phyloP scores from a whole-genome alignment of 1,284 basidiomycete genomes.

The Mycosarcoma maydis region DNA sequence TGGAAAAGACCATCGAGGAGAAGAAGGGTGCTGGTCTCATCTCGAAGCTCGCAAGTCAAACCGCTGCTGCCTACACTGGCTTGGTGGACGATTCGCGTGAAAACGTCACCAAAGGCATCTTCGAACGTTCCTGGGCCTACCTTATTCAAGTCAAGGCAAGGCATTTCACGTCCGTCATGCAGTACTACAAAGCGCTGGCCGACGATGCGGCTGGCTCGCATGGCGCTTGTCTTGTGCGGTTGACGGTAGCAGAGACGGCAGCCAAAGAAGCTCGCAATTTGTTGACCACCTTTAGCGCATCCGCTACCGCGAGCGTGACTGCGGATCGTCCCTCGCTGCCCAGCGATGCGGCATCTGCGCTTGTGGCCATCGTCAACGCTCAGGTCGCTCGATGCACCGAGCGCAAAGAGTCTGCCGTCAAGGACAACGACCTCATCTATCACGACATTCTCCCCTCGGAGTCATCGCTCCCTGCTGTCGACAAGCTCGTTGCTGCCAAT shows the following conservation, averaged over 20 bases:
- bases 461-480: conserved; percentile 81
- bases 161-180: conserved; percentile 84
- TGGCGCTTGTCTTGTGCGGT: conserved; percentile 84
- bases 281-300: conserved; percentile 77
- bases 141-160: conserved; percentile 89
- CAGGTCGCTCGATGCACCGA: conserved; percentile 82
- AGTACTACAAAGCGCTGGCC: conserved; percentile 84
- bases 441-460: conserved; percentile 88
- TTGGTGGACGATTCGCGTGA: conserved; percentile 91
- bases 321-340: conserved; percentile 77
- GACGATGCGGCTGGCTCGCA: conserved; percentile 82
- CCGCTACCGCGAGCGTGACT: conserved; percentile 74
- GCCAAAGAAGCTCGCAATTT: conserved; percentile 85
- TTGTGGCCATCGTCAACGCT: conserved; percentile 83
- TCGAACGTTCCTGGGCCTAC: conserved; percentile 93
- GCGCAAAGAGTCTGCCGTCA: conserved; percentile 78
- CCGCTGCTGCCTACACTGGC: conserved; percentile 80
- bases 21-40: conserved; percentile 73
- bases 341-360: conserved; percentile 80
- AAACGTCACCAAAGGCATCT: conserved; percentile 91
- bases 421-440: conserved; percentile 97
- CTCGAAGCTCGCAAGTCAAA: conserved; percentile 85
- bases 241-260: conserved; percentile 79
- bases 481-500: conserved; percentile 80
- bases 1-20: conserved; percentile 82